Conservation (phyloP, 2,329 filamentous ascomycete genomes). For the Neofusicoccum laricinum region DNA sequence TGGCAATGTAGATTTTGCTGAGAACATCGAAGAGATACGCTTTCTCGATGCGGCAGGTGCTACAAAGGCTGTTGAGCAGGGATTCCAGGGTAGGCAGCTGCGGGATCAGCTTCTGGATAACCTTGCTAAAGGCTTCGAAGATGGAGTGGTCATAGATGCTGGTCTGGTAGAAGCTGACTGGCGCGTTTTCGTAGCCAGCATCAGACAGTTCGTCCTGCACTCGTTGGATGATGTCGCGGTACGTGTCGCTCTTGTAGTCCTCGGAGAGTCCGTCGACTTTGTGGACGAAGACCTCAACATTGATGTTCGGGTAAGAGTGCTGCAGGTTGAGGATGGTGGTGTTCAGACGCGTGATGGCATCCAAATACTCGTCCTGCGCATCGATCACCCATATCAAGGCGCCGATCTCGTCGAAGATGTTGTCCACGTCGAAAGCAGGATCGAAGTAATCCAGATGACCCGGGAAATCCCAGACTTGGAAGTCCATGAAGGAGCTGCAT, state of each 20-base stretch:
- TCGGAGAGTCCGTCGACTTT: constrained; percentile 98
- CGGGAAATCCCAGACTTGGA: constrained; percentile 97
- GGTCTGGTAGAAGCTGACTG: constrained; percentile 92
- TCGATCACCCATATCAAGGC: constrained; percentile 98
- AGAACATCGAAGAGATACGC: constrained; percentile 97
- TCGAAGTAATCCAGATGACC: constrained; percentile 93
- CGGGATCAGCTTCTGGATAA: constrained; percentile 95
- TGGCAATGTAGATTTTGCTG: constrained; percentile 98
- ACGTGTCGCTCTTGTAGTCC: constrained; percentile 93
- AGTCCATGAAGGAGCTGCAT: constrained; percentile 95
- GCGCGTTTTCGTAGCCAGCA: constrained; percentile 87
- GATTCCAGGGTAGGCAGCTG: constrained; percentile 90
- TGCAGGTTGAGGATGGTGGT: constrained; percentile 86
- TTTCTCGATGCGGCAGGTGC: constrained; percentile 93
- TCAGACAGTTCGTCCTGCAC: constrained; percentile 96
- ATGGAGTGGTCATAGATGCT: constrained; percentile 98
- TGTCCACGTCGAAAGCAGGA: constrained; percentile 83
- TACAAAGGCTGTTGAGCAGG: constrained; percentile 89
- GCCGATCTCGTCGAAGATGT: constrained; percentile 91
- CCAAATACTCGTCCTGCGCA: constrained; percentile 95
- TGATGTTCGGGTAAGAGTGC: constrained; percentile 85
- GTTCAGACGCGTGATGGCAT: constrained; percentile 83
- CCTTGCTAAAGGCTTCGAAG: constrained; percentile 97
- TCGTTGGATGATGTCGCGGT: constrained; percentile 92
- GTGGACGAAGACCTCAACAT: constrained; percentile 98